These are phyloP conservation scores for Lathyrus aphaca DNA, from an alignment of 306 rosid genomes.

Conservation along the genomic window DNA sequence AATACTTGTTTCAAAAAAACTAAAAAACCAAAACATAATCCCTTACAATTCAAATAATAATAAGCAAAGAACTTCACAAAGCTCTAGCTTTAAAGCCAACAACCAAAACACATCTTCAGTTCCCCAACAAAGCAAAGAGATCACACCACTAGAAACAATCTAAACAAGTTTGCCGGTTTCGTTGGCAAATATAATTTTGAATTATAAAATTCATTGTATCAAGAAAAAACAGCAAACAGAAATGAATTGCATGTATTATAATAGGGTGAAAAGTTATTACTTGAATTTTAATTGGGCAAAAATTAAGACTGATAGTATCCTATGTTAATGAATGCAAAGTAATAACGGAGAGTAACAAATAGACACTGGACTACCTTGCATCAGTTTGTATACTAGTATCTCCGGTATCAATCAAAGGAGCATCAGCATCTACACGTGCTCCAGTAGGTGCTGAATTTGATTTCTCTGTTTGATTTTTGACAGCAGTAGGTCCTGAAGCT, in stretches of 20 bases:
- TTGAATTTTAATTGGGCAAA: constrained; percentile 7
- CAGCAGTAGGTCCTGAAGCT: constrained; percentile 72
- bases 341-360: constrained; percentile 17
- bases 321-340: constrained; percentile 36
- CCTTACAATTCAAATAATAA: constrained; percentile 16
- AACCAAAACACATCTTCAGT: constrained; percentile 21
- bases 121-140: constrained; percentile 29
- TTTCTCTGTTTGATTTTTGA: constrained; percentile 54
- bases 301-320: constrained; percentile 8
- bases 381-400: constrained; percentile 60
- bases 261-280: constrained; percentile 24
- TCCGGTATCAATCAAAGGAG: constrained; percentile 84
- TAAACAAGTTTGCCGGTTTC: constrained; percentile 12
- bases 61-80: constrained; percentile 25
- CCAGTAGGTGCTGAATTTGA: constrained; percentile 56
- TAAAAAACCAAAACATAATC: constrained; percentile 1
- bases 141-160: constrained; percentile 25
- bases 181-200: constrained; percentile 29
- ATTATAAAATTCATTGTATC: constrained; percentile 16
- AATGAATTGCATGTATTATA: constrained; percentile 8
- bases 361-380: constrained; percentile 52
- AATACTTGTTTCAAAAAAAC: background rate
- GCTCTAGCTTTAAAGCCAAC: constrained; percentile 30
- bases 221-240: constrained; percentile 22
- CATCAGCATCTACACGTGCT: constrained; percentile 60